These are phyloP conservation scores for Simmondsia chinensis DNA, from an alignment of 148 eudicot species.

Conservation along the genomic window DNA sequence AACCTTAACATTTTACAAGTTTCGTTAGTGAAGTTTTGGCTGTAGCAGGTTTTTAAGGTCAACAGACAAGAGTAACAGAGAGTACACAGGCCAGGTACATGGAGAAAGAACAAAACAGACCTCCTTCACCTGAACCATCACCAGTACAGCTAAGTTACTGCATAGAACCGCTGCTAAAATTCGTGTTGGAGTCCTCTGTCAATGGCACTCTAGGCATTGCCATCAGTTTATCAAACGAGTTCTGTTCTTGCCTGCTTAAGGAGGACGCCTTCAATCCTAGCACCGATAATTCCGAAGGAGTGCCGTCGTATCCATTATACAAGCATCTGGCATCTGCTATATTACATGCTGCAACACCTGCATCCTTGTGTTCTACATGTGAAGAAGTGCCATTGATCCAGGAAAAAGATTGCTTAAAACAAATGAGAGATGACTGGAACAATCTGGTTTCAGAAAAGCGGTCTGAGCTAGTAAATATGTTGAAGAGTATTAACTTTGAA, in stretches of 20 bases:
- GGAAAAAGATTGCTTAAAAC: conserved; percentile 25
- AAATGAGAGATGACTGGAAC: conserved; percentile 42
- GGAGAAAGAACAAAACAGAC: conserved; percentile 4
- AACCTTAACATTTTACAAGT: too few relatives aligned
- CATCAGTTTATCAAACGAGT: conserved; percentile 36
- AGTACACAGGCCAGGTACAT: conserved; percentile 9
- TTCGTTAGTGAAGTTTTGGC: too few relatives aligned
- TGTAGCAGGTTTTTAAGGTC: too few relatives aligned
- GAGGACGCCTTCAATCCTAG: not conserved
- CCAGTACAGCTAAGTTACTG: conserved; percentile 33
- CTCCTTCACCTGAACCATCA: conserved; percentile 31
- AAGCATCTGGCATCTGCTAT: conserved; percentile 54
- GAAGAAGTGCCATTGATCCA: conserved; percentile 15
- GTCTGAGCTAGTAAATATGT: conserved; percentile 33
- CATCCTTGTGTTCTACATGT: conserved; percentile 21
- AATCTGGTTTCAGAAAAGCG: conserved; percentile 42
- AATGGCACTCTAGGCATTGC: conserved; percentile 27
- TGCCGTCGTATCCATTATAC: conserved; percentile 49
- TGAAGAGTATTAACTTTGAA: conserved; percentile 48
- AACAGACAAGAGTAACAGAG: not conserved
- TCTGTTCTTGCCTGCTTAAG: conserved; percentile 40
- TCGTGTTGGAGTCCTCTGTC: conserved; percentile 37
- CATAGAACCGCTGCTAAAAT: conserved; percentile 37
- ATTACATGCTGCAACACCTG: conserved; percentile 31
- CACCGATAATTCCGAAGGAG: not conserved